Base-by-base conservation (phyloP, 306 rosid genomes). In the Lathyrus oleraceus region DNA sequence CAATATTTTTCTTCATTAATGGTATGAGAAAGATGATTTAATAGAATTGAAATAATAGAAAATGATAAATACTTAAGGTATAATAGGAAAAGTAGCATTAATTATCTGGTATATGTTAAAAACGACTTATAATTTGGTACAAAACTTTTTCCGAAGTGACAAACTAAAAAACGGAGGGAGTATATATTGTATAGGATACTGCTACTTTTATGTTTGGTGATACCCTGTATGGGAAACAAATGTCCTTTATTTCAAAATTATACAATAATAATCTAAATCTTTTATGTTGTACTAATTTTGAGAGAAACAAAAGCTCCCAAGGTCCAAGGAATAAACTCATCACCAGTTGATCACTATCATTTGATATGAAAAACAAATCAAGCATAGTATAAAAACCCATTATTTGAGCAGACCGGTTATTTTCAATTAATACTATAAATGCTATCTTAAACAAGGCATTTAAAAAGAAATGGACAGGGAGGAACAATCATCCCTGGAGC, bases 371-470 rank as follows among this genome's bases (percentile, higher is more conserved):
- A 25, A 32, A 32, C 10, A 67, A 49, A 49, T 67, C 11, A 35
- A 16, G 35, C 47, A 13, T 28, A 15, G 17, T 48, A 67, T 67
- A 48, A 59, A 68, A 21, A 15, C 61, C 78, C 13, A 30, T 51
- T 54, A 71, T 66, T 43, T 72, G 32, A 27, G 32, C 59, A 65
- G n/a, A 42, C 58, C 39, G 6, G 28, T 14, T 19, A 56, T 57
- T 74, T 61, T 23, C 28, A 20, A 38, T 63, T 23, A 58, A 68
- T 12, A 59, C 6, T 49, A 49, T 49, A 7, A 44, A 17, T 10
- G 56, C 23, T 91, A 88, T 88, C 89, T 88, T 86, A 72, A 85
- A 85, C 76, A 86, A 78, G 39, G 48, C 30, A 32, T 48, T 8
- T 52, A 19, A 56, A 49, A 21, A 54, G 35, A 56, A 54, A 65